phyloP scores from a whole-genome alignment of 352 stramenopile species.

The Hyaloperonospora brassicae region DNA sequence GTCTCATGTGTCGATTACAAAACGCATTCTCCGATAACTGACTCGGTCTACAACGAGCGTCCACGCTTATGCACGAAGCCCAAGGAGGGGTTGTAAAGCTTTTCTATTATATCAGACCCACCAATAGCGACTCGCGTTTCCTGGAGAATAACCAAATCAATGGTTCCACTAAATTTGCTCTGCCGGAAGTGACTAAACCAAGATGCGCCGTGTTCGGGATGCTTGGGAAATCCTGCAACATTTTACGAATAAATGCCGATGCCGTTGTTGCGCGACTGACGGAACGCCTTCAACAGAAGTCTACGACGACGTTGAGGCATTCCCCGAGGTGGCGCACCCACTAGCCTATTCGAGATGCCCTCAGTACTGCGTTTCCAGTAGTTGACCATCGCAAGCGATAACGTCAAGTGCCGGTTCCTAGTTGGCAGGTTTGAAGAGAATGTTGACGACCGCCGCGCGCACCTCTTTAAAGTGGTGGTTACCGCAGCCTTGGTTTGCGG shows the following conservation, averaged over 20 bases:
- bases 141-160: too few species aligned
- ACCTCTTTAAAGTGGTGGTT: background rate
- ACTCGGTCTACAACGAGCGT: background rate
- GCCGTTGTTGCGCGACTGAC: background rate
- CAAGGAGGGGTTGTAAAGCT: background rate
- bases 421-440: background rate
- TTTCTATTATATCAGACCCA: background rate
- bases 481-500: background rate
- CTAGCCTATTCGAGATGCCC: background rate
- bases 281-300: too few species aligned
- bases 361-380: background rate
- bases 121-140: background rate
- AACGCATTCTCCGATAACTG: too few species aligned
- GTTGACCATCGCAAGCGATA: constrained; percentile 1
- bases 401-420: background rate
- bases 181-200: background rate
- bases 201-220: background rate
- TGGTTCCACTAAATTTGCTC: background rate
- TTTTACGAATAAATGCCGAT: background rate
- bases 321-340: background rate
- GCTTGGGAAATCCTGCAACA: background rate
- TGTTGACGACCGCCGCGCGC: background rate
- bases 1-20: too few species aligned
- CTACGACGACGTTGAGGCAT: background rate
- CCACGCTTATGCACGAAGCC: background rate